A percentile compares a stretch with the other conserved stretches of the same genome.
phyloP scores from a whole-genome alignment of 2,329 filamentous ascomycete species.

The Geosmithia morbida region DNA sequence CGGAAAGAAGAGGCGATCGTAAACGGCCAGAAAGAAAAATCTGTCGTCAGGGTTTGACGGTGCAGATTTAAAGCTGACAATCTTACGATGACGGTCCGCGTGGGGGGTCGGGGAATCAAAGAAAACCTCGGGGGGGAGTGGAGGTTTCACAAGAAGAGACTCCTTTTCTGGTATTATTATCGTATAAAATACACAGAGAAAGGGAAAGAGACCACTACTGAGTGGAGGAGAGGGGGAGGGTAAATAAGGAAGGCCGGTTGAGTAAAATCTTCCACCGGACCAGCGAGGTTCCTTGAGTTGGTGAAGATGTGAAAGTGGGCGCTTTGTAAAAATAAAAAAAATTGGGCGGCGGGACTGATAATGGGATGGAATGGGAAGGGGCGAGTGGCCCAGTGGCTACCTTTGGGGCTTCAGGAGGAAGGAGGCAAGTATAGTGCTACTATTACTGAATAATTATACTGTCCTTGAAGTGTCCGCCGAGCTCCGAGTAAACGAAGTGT shows the following conservation, averaged over 20 bases:
- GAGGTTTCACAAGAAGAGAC: conserved; percentile 5
- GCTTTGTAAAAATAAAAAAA: conserved; percentile 13
- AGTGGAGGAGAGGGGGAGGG: conserved; percentile 7
- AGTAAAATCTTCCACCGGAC: conserved; percentile 18
- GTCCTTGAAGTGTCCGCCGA: too few species aligned
- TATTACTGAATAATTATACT: too few species aligned
- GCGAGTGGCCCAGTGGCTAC: neutral
- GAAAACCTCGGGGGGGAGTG: conserved; percentile 8
- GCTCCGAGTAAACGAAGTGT: too few species aligned
- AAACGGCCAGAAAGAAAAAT: conserved; percentile 4
- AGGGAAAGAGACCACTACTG: conserved; percentile 13
- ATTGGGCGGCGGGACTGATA: conserved; percentile 21
- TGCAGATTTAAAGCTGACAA: conserved; percentile 1
- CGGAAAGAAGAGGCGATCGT: conserved; percentile 2
- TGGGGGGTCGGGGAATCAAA: conserved; percentile 3
- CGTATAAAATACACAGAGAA: conserved; percentile 13
- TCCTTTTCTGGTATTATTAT: conserved; percentile 10
- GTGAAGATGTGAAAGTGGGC: conserved; percentile 20
- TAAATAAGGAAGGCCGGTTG: conserved; percentile 16
- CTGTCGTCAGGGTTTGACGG: conserved; percentile 3
- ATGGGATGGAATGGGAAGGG: conserved; percentile 14
- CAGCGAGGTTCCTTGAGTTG: conserved; percentile 18
- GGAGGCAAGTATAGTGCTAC: too few species aligned
- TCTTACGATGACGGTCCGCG: conserved; percentile 1
- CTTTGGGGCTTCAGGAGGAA: neutral